Percentiles rank a stretch among this genome's conserved stretches.
Conservation (phyloP, 2,329 filamentous ascomycete genomes). For the Fusarium sp. region DNA sequence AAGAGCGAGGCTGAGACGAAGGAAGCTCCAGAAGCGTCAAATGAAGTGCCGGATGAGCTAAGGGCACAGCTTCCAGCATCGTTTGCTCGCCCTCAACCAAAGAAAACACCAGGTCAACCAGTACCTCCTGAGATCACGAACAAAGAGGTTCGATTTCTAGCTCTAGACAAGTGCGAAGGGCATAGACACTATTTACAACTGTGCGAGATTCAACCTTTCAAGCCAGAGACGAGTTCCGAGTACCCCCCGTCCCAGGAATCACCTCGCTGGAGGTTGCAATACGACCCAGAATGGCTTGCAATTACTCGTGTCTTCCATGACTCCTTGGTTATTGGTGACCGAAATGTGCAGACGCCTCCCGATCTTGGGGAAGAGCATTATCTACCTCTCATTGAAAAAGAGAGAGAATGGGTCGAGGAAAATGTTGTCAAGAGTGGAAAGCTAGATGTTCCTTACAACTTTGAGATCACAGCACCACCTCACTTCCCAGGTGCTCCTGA, state of each 20-base stretch:
- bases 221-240: slow-evolving; percentile 44
- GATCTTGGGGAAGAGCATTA: slow-evolving; percentile 79
- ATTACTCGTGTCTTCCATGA: slow-evolving; percentile 85
- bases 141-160: slow-evolving; percentile 83
- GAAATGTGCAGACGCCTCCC: slow-evolving; percentile 61
- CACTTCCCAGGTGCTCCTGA: slow-evolving; percentile 70
- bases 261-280: slow-evolving; percentile 72
- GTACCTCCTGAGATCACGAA: slow-evolving; percentile 81
- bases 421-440: slow-evolving; percentile 73
- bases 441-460: slow-evolving; percentile 81
- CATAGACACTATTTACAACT: slow-evolving; percentile 86
- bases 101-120: slow-evolving; percentile 66
- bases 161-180: slow-evolving; percentile 90
- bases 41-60: slow-evolving; percentile 69
- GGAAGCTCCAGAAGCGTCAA: slow-evolving; percentile 33
- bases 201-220: slow-evolving; percentile 68
- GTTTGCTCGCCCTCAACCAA: slow-evolving; percentile 65
- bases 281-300: slow-evolving; percentile 95
- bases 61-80: slow-evolving; percentile 81
- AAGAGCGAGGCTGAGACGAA: slow-evolving; percentile 2
- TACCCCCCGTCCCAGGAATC: slow-evolving; percentile 34
- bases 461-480: slow-evolving; percentile 78
- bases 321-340: slow-evolving; percentile 73
- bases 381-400: slow-evolving; percentile 72
- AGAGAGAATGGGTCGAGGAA: slow-evolving; percentile 83